Evolutionary conservation across 805 yeast genomes (phyloP), one percentile per base, ranked within the genome.

Genomic region (Starmerella sp.): DNA sequence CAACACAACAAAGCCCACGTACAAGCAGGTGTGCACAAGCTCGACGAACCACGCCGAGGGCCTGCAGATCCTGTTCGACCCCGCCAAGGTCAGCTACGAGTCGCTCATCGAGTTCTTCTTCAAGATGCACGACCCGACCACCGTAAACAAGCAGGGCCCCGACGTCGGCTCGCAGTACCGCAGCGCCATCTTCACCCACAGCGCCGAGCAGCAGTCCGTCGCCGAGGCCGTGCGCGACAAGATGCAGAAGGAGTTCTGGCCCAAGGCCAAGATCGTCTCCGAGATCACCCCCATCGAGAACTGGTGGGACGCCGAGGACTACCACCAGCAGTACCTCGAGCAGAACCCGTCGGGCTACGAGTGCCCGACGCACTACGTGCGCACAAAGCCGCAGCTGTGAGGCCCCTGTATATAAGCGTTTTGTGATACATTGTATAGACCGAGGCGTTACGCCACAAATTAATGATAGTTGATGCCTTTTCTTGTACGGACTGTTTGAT

Each of bases 261-360:
- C 48, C 11, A 82, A 83, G n/a, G 74, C 76, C 48, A 72, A 73
- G 55, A 83, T 93, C 31, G 84, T 73, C 47, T 89, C 97, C 0
- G 71, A 71, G 46, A 78, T 90, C 51, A 84, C 80, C 65, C 84
- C 86, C 8, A 76, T 88, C 46, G 67, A 73, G 51, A 75, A 74
- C 56, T 93, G 86, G 76, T 84, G 82, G 73, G 96, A 90, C 66
- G 97, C 97, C n/a, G 98, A 91, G 70, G 90, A 82, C 38, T 91
- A 90, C 68, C 98, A 91, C 68, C 97, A 91, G 67, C 65, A 76
- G 58, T 91, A 93, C 67, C 74, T 91, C 63, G 76, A 77, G 54
- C 82, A 80, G 64, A 88, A 91, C 67, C 95, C 96, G 2, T 69
- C 72, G 5, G 97, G 97, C 5, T 88, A 90, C 68, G 86, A 85